Base-by-base conservation (phyloP, 306 rosid species). In the Cicer chorassanicum region DNA sequence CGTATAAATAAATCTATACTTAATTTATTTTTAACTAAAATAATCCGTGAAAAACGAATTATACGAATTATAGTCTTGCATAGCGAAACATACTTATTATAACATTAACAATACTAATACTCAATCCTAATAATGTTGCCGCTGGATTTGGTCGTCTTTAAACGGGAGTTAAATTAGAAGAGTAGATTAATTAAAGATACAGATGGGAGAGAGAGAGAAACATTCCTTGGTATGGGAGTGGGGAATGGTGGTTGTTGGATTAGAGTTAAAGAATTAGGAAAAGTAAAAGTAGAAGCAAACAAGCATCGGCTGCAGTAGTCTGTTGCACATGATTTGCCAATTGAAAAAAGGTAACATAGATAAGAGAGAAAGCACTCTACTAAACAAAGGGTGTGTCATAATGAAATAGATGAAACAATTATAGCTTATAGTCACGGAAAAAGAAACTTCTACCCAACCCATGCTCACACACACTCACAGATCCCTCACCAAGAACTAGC, bases 321-420 rank as follows among this genome's bases (percentile, higher is more conserved):
- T 76, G 84, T 41, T 75, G 76, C 85, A 82, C 88, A 89, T 89
- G 96, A 88, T 77, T 83, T 87, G 85, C 78, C 84, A 77, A 78
- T 81, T 59, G 83, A 55, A 81, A 83, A 88, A 88, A 79, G 89
- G 82, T 8, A 53, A 71, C 10, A 14, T 21, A 41, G 50, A 8
- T 15, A 40, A 40, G 12, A 65, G 4, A 65, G 36, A 61, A 56
- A 56, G 39, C 24, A 21, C 14, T 56, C 14, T 56, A 19, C 62
- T 56, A 19, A 56, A 56, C 62, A 56, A 56, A 56, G 63, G 15
- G 6, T 21, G 40, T 21, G 14, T 56, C 40, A 21, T 56, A 56
- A 56, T 19, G 10, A 56, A 21, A 56, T 11, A 51, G 5, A 8
- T 9, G 7, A 21, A 7, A 56, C 24, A 56, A 10, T 56, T 56